These are phyloP conservation scores for Aschersonia sp. DNA, from an alignment of 2,329 filamentous ascomycete species.

Conservation along the genomic window DNA sequence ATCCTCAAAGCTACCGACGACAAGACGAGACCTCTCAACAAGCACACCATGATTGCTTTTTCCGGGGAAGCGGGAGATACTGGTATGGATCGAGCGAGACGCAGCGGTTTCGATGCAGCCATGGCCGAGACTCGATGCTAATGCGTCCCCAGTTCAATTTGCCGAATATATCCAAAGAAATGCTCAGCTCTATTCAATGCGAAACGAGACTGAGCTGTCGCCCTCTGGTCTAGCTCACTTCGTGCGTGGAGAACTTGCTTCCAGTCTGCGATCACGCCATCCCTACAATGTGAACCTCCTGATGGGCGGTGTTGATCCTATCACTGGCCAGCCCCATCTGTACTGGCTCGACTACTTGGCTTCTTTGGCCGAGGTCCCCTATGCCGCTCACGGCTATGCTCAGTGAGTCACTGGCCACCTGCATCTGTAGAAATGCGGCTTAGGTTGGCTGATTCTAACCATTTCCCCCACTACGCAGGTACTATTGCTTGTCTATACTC, in stretches of 20 bases:
- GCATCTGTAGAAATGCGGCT: not conserved
- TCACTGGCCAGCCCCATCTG: constrained; percentile 77
- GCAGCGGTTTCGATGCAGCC: no score
- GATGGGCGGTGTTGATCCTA: constrained; percentile 83
- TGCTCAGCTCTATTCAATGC: constrained; percentile 95
- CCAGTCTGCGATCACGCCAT: constrained; percentile 76
- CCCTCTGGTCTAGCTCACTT: constrained; percentile 84
- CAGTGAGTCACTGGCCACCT: constrained; percentile 44
- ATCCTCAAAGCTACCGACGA: constrained; percentile 92
- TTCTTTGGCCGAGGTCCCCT: constrained; percentile 73
- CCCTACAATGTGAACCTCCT: constrained; percentile 96
- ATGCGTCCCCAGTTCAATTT: constrained; percentile 66
- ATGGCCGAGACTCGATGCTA: no score
- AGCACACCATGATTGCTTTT: constrained; percentile 88
- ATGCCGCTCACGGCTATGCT: constrained; percentile 94
- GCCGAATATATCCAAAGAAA: constrained; percentile 99
- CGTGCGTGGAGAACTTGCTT: constrained; percentile 84
- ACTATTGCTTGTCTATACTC: constrained; percentile 94
- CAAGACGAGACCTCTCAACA: constrained; percentile 87
- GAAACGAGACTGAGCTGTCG: constrained; percentile 84
- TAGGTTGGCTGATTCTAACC: constrained; percentile 3
- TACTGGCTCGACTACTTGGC: constrained; percentile 98
- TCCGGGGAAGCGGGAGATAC: constrained; percentile 95
- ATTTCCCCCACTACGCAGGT: constrained; percentile 32
- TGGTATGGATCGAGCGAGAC: constrained; percentile 33